Conservation (phyloP, 257 asterid genomes). For the Anisodus tanguticus region DNA sequence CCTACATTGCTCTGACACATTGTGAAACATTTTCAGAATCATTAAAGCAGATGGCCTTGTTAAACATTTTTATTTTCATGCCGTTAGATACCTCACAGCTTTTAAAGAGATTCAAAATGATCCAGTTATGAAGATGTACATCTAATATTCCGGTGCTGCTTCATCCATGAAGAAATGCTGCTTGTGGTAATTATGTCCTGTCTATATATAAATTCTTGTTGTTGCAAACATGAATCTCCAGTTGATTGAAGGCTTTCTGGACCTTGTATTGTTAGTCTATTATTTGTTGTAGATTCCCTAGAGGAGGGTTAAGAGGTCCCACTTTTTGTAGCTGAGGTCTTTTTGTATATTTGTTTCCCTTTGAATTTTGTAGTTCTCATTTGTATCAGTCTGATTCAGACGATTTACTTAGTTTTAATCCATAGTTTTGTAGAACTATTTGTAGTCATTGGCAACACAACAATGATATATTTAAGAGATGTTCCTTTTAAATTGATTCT, state of each 20-base stretch:
- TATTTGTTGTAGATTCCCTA: constrained; percentile 2
- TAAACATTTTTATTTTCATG: background rate
- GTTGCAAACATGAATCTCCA: background rate
- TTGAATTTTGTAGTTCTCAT: background rate
- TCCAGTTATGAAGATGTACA: constrained; percentile 26
- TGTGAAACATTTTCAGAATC: constrained; percentile 39
- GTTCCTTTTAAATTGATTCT: background rate
- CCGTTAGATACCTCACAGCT: background rate
- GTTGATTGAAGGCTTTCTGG: constrained; percentile 26
- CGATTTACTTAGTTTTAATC: background rate
- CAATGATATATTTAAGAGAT: background rate
- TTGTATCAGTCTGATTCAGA: background rate
- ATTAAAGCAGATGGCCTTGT: constrained; percentile 13
- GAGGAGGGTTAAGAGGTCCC: background rate
- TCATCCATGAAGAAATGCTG: constrained; percentile 10
- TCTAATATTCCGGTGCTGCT: background rate
- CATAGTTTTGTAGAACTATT: constrained; percentile 12
- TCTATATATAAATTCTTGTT: constrained; percentile 7
- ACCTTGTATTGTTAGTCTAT: background rate
- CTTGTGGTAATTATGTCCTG: constrained; percentile 4
- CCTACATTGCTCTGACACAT: constrained; percentile 68
- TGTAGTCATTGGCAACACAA: background rate
- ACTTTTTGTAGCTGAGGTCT: constrained; percentile 1
- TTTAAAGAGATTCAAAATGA: background rate
- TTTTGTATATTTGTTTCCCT: constrained; percentile 23